Evolutionary conservation across 2,329 filamentous ascomycete genomes (phyloP).

Genomic region (Malbranchea zuffiana): DNA sequence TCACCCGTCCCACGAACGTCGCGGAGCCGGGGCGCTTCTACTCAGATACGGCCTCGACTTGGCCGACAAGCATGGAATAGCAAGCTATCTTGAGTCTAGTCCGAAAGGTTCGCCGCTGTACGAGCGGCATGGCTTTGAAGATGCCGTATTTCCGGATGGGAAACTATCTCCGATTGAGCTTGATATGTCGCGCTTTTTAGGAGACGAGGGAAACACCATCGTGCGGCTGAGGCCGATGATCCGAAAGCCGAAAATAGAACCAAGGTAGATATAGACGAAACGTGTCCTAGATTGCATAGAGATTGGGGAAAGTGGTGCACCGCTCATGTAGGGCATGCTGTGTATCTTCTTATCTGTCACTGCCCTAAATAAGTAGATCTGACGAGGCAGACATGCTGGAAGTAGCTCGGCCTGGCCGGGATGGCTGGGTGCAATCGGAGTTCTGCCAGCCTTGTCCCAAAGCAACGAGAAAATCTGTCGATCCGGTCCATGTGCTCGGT

Average conservation of each 20-base stretch:
- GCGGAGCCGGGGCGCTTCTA: conserved; percentile 21
- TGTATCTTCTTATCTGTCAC: no score
- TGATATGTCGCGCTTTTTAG: conserved; percentile 10
- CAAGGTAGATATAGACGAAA: no score
- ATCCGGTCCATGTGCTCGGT: no score
- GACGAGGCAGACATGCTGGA: no score
- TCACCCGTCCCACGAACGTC: conserved; percentile 21
- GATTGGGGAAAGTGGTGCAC: no score
- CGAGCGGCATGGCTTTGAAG: conserved; percentile 21
- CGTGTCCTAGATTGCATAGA: no score
- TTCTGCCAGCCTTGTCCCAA: no score
- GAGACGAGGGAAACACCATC: conserved; percentile 5
- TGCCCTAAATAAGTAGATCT: no score
- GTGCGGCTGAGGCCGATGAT: conserved; percentile 11
- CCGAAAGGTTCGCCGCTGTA: conserved; percentile 21
- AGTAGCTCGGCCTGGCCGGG: no score
- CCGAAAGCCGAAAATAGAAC: conserved; percentile 5
- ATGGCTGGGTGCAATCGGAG: no score
- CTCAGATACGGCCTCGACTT: conserved; percentile 19
- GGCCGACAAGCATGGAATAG: conserved; percentile 18
- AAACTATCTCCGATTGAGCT: conserved; percentile 8
- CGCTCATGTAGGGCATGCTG: no score
- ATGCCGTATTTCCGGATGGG: conserved; percentile 11
- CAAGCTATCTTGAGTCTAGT: conserved; percentile 20
- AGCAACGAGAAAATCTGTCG: no score